Evolutionary conservation across 1,284 basidiomycete species (phyloP), one percentile per base, ranked within the genome.

Genomic region (Marasmius oreades): DNA sequence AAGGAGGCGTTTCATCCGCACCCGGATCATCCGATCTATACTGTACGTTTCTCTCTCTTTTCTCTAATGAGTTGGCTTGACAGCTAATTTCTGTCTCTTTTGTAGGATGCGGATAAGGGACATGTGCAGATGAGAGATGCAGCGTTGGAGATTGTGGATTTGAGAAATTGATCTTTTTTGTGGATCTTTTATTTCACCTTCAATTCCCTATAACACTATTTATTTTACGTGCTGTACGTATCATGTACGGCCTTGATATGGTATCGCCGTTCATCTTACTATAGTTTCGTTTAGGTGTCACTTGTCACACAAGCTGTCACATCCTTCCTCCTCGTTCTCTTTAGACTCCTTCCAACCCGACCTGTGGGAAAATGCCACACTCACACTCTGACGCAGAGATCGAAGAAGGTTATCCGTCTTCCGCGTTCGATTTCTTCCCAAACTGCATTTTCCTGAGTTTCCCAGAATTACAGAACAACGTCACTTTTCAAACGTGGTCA

Each of bases 1-100:
- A 88, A 83, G 64, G 88, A 86, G 58, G 82, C 88, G 0, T 94
- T 94, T 69, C 92, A 95, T 68, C 90, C 90, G 1, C 93, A 95
- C 71, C 80, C 88, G 18, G 85, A 88, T 65, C 65, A 84, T 43
- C 88, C 89, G 10, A 90, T 92, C 66, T 92, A 93, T 67, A 92
- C 90, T n/a, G 90, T 90, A 62, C 33, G 72, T 71, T 37, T 37
- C 16, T 37, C n/a, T 37, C 36, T 14, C 7, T 18, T 34, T 16
- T 20, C 51, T 8, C 20, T 52, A 18, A 42, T 7, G 7, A 42
- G 16, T 16, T 42, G 11, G 39, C n/a, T 7, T 42, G 39, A 37
- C 36, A 11, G 39, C 39, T 20, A n/a, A 16, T 42, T 42, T 16
- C 7, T 42, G 14, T 39, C 14, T 42, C 8, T 42, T 42, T 14